These are phyloP conservation scores for Leucaena leucocephala DNA, from an alignment of 306 rosid species.

Conservation along the genomic window DNA sequence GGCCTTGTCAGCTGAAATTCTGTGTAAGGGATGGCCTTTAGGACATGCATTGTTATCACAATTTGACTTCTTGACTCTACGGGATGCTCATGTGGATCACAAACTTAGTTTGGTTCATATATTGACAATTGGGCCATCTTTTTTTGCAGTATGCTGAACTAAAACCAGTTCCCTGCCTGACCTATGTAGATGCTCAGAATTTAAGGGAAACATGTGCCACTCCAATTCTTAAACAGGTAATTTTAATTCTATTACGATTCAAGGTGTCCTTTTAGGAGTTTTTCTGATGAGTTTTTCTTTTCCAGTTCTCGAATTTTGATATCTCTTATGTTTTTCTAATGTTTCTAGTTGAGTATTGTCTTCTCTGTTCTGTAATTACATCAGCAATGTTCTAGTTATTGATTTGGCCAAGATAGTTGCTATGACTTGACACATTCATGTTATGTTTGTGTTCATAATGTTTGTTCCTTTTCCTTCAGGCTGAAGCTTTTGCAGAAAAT, in stretches of 20 bases:
- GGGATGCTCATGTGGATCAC: conserved; percentile 11
- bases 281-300: conserved; percentile 5
- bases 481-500: conserved; percentile 1
- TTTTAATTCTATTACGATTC: conserved; percentile 10
- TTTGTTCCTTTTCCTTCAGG: neutral
- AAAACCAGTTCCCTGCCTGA: conserved; percentile 95
- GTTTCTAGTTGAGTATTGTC: neutral
- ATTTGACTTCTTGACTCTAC: conserved; percentile 7
- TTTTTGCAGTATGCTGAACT: conserved; percentile 92
- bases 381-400: neutral
- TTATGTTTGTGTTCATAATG: neutral
- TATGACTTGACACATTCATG: neutral
- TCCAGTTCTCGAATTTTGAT: conserved; percentile 25
- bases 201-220: conserved; percentile 80
- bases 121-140: conserved; percentile 25
- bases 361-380: neutral
- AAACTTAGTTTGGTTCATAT: conserved; percentile 20
- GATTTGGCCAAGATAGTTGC: neutral
- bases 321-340: neutral
- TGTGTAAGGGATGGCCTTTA: neutral
- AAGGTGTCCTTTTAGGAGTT: conserved; percentile 9
- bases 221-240: conserved; percentile 87
- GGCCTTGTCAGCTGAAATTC: neutral
- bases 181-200: conserved; percentile 71
- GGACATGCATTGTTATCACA: neutral